Conservation (phyloP, 805 yeast genomes). For the Teunomyces lycoperdinae region DNA sequence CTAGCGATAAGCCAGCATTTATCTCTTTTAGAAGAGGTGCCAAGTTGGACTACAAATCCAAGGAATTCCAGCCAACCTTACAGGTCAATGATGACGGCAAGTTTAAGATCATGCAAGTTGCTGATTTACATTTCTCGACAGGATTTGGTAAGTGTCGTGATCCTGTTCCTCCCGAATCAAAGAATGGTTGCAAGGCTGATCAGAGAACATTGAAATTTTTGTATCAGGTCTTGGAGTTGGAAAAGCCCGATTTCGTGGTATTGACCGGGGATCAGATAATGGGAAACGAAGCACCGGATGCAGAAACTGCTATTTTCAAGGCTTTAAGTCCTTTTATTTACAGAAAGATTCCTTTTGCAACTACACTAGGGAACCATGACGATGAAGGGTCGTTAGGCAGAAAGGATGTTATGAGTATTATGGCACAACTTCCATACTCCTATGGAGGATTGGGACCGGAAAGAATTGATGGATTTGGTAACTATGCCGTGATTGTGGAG, state of each 20-base stretch:
- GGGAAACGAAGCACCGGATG: slow-evolving; percentile 77
- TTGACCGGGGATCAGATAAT: slow-evolving; percentile 89
- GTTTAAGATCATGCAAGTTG: slow-evolving; percentile 82
- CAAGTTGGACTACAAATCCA: slow-evolving; percentile 23
- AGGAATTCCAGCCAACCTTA: slow-evolving; percentile 28
- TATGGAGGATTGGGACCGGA: slow-evolving; percentile 61
- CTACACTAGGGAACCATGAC: slow-evolving; percentile 91
- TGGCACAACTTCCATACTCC: slow-evolving; percentile 64
- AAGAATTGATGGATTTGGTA: slow-evolving; percentile 78
- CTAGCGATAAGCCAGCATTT: slow-evolving; percentile 23
- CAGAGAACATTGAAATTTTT: slow-evolving; percentile 63
- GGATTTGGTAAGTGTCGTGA: slow-evolving; percentile 80
- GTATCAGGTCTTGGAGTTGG: slow-evolving; percentile 61
- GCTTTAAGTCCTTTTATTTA: slow-evolving; percentile 66
- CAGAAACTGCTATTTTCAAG: slow-evolving; percentile 79
- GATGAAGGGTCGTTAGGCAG: slow-evolving; percentile 75
- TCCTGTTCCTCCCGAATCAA: slow-evolving; percentile 52
- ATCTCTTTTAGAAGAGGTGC: slow-evolving; percentile 37
- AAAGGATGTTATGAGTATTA: slow-evolving; percentile 55
- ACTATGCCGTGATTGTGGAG: slow-evolving; percentile 61
- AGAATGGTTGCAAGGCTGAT: slow-evolving; percentile 72
- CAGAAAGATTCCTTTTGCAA: slow-evolving; percentile 76
- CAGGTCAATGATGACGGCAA: slow-evolving; percentile 42
- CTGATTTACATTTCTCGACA: slow-evolving; percentile 89
- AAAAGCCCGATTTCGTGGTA: slow-evolving; percentile 81